Base-by-base conservation (phyloP, 2,329 filamentous ascomycete species). In the Fusarium sp. region DNA sequence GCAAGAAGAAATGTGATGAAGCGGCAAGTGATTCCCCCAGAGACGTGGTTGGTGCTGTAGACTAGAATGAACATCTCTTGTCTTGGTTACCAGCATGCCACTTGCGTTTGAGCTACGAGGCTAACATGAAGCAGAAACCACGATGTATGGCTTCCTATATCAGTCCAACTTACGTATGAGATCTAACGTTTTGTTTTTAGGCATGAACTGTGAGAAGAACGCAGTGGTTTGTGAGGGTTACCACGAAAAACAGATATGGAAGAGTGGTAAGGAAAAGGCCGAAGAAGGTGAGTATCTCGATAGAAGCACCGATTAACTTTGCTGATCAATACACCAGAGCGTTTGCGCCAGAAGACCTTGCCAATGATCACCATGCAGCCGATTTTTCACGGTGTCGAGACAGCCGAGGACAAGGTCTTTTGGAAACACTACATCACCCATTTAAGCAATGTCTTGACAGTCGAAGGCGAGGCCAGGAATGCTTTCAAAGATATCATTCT, bases 191-290 rank as follows among this genome's bases (percentile, higher is more conserved):
- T 52, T 74, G 29, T 79, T 70, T 60, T 11, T 61, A 94, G 91
- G 92, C 74, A 86, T 93, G 80, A 97, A 97, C 75, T 97, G 94
- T 77, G 91, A 96, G 81, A 97, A 97, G 85, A 97, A 97, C 78
- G 93, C 94, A 11, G 93, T 97, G 15, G 89, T 95, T 15, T 97
- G 94, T 77, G 94, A 97, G 81, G 94, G 94, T 15, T 97, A 97
- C 77, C 92, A 93, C 53, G 91, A 93, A 67, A 94, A 94, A 78
- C 91, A 93, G 63, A 88, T 94, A 55, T 97, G 94, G 94, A 93
- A 91, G 79, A 95, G 93, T 76, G 93, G 94, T 29, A 93, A 89
- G 77, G 92, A 95, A 79, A 91, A 86, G 77, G 86, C 89, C 34
- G 90, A 92, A 82, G 90, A 93, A 82, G 88, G 88, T 89, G 83